These are phyloP conservation scores for Ceratobasidium sp. DNA, from an alignment of 1,284 basidiomycete species.

Conservation along the genomic window DNA sequence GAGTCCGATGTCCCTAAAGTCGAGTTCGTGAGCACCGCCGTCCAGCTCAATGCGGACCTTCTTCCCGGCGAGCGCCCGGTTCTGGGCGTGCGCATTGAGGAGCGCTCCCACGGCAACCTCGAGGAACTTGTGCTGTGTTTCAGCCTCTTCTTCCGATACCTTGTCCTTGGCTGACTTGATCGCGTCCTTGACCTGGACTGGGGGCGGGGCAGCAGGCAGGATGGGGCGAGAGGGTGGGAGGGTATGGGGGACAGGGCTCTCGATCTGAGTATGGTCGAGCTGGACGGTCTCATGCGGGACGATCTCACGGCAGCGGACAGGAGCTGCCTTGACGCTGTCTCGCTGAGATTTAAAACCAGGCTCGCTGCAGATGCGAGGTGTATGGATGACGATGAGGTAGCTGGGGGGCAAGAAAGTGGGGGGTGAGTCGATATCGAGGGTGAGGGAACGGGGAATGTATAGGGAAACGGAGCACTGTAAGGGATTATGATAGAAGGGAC, in stretches of 20 bases:
- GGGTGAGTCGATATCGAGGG: slow-evolving; percentile 15
- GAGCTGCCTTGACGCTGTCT: slow-evolving; percentile 71
- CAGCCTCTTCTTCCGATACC: neutral
- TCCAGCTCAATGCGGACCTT: slow-evolving; percentile 40
- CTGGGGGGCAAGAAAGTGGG: slow-evolving; percentile 54
- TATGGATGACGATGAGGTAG: slow-evolving; percentile 92
- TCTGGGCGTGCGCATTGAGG: slow-evolving; percentile 15
- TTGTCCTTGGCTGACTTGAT: slow-evolving; percentile 34
- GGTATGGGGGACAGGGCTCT: slow-evolving; percentile 61
- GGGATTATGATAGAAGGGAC: slow-evolving; percentile 21
- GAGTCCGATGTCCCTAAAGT: slow-evolving; percentile 33
- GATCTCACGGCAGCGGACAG: slow-evolving; percentile 79
- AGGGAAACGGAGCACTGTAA: neutral
- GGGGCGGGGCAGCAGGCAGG: slow-evolving; percentile 45
- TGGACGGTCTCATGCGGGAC: slow-evolving; percentile 52
- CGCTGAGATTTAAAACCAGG: slow-evolving; percentile 85
- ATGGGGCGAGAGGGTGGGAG: slow-evolving; percentile 58
- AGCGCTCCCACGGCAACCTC: slow-evolving; percentile 35
- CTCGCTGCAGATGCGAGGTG: slow-evolving; percentile 88
- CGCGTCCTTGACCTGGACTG: neutral
- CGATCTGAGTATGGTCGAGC: slow-evolving; percentile 61
- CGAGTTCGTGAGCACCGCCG: slow-evolving; percentile 41
- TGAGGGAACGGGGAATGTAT: neutral
- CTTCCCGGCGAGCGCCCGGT: slow-evolving; percentile 32
- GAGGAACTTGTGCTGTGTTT: slow-evolving; percentile 20